Conservation (phyloP, 2,329 filamentous ascomycete species). For the Neofusicoccum ribis region DNA sequence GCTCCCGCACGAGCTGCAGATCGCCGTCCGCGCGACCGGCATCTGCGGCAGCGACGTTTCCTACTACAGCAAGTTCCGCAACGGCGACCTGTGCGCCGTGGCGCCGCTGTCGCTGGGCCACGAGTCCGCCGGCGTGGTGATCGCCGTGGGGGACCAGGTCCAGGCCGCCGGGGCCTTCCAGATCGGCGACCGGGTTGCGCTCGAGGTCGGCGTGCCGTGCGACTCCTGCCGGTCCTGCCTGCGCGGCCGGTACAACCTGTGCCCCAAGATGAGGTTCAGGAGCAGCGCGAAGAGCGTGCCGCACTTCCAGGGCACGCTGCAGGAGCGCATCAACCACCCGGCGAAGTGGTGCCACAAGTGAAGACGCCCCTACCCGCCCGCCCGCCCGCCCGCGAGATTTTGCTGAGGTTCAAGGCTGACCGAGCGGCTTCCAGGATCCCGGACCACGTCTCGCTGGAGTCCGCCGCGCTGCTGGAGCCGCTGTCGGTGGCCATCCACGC, state of each 20-base stretch:
- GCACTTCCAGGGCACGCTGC: conserved; percentile 46
- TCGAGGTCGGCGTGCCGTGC: conserved; percentile 31
- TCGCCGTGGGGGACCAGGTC: conserved; percentile 22
- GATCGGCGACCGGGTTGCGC: conserved; percentile 26
- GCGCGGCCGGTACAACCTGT: conserved; percentile 45
- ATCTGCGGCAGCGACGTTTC: conserved; percentile 71
- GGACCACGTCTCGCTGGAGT: conserved; percentile 40
- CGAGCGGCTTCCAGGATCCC: conserved; percentile 34
- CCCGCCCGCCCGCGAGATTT: conserved; percentile 22
- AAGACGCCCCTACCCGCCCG: conserved; percentile 32
- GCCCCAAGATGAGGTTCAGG: conserved; percentile 44
- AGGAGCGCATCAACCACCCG: conserved; percentile 46
- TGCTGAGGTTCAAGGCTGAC: conserved; percentile 20
- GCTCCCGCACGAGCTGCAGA: conserved; percentile 60
- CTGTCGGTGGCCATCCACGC: conserved; percentile 86
- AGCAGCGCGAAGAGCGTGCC: conserved; percentile 46
- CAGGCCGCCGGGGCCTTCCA: conserved; percentile 29
- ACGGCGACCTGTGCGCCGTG: conserved; percentile 67
- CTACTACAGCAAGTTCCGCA: conserved; percentile 72
- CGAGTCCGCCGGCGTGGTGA: conserved; percentile 25
- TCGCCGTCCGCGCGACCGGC: conserved; percentile 65
- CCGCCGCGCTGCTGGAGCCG: conserved; percentile 52
- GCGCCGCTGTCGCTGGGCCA: conserved; percentile 59
- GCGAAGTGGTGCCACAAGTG: conserved; percentile 48
- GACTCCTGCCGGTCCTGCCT: conserved; percentile 40